These are phyloP conservation scores for Aureobasidium sp. DNA, from an alignment of 2,329 filamentous ascomycete species.

Conservation along the genomic window DNA sequence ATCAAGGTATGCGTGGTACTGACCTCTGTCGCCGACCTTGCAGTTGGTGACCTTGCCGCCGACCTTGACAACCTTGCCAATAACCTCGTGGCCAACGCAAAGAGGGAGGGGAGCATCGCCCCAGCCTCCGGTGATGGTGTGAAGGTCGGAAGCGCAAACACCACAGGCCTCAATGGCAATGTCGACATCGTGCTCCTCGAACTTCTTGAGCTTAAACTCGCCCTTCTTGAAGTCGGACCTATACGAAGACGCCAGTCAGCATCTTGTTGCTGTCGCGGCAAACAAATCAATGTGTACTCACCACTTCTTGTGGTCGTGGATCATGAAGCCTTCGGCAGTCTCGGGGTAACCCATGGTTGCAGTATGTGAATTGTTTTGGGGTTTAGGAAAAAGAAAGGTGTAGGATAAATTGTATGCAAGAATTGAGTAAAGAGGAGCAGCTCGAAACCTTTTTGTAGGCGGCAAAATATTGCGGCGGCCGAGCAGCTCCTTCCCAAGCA, in stretches of 20 bases:
- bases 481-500: background rate
- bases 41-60: conserved; percentile 44
- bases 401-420: background rate
- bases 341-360: conserved; percentile 45
- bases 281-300: conserved; percentile 19
- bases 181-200: conserved; percentile 80
- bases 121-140: conserved; percentile 54
- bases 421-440: conserved; percentile 1
- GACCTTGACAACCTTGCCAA: conserved; percentile 44
- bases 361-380: conserved; percentile 10
- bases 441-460: conserved; percentile 9
- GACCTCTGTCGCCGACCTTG: conserved; percentile 35
- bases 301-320: conserved; percentile 54
- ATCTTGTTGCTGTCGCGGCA: conserved; percentile 28
- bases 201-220: conserved; percentile 75
- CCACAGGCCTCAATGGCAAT: conserved; percentile 79
- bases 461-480: conserved; percentile 2
- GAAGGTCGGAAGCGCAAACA: conserved; percentile 44
- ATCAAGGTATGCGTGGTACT: background rate
- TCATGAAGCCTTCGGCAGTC: conserved; percentile 43
- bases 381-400: background rate
- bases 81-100: conserved; percentile 59
- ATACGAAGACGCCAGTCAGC: background rate
- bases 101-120: conserved; percentile 56
- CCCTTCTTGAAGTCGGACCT: conserved; percentile 19